phyloP scores from a whole-genome alignment of 1,284 basidiomycete genomes.

The Earliella scabrosa region DNA sequence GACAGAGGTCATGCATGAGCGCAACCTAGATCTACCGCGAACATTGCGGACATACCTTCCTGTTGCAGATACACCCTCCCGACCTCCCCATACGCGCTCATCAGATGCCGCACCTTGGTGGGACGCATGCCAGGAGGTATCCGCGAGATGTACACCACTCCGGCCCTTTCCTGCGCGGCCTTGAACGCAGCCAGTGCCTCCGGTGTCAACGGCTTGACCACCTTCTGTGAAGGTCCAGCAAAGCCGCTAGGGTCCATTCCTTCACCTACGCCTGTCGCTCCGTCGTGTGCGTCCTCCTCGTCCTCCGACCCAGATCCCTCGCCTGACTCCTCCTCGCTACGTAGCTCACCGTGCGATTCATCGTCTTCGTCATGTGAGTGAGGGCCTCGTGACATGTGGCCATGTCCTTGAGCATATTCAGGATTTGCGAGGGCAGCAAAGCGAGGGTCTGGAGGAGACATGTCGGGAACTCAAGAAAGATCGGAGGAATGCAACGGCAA shows the following conservation, averaged over 20 bases:
- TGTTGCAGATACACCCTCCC: constrained; percentile 88
- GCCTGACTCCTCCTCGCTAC: constrained; percentile 26
- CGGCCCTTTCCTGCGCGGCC: constrained; percentile 71
- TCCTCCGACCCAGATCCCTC: constrained; percentile 30
- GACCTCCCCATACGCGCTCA: constrained; percentile 84
- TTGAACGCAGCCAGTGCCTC: constrained; percentile 76
- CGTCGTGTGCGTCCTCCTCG: constrained; percentile 24
- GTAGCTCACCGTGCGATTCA: not conserved
- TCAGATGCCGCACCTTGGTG: constrained; percentile 92
- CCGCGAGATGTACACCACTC: constrained; percentile 93
- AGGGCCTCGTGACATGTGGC: constrained; percentile 4
- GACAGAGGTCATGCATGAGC: too few species aligned
- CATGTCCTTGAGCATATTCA: constrained; percentile 23
- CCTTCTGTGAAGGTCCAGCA: constrained; percentile 54
- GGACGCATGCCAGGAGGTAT: constrained; percentile 99
- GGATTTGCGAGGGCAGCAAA: constrained; percentile 29
- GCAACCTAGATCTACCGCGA: too few species aligned
- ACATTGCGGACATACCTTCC: constrained; percentile 65
- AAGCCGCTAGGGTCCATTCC: constrained; percentile 65
- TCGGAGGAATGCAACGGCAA: not conserved
- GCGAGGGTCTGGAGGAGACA: constrained; percentile 27
- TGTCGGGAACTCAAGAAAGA: constrained; percentile 5
- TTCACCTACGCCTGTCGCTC: constrained; percentile 31
- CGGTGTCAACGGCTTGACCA: constrained; percentile 70
- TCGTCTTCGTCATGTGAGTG: constrained; percentile 8